Base-by-base conservation (phyloP, 805 yeast species). In the Zygoascus tannicola region DNA sequence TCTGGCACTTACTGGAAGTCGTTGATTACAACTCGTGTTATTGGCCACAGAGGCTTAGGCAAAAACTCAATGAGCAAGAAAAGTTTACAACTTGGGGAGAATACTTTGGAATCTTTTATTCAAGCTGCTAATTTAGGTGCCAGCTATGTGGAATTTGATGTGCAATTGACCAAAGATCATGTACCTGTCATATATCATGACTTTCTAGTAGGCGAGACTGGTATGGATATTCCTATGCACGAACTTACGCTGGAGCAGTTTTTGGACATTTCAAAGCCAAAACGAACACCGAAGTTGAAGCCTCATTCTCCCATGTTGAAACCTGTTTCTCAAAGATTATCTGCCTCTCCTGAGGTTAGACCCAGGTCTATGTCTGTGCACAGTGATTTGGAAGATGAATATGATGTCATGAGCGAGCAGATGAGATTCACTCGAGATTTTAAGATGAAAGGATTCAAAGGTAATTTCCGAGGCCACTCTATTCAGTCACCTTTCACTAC, bases 61-160 rank as follows among this genome's bases (percentile, higher is more conserved):
- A 88, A 87, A 67, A 90, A 90, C 64, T 72, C 75, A 41, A 72
- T 78, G 45, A 73, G 74, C 35, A 73, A 80, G 38, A 80, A 76
- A 49, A 83, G 95, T 3, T 71, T 90, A 56, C 97, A 90, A 63
- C 71, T 90, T 48, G 97, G 97, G 35, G 97, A 90, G 57, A 90
- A 90, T 60, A 90, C 97, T 0, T 82, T 90, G 18, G 96, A 90
- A 56, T 84, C 95, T 0, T 90, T 90, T 56, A 83, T 90, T 58
- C 94, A 95, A 10, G 97, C 97, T 0, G 95, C 97, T 0, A 86
- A 94, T 2, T 68, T 90, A 51, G 97, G 97, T 34, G 97, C 97
- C 1, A 81, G 94, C 2, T 90, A 90, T 57, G 97, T 90, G 42
- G 97, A 90, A 64, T 90, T 90, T 60, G 97, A 90, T 63, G 97